Base-by-base conservation (phyloP, 2,329 filamentous ascomycete genomes). In the Pezicula radicicola region DNA sequence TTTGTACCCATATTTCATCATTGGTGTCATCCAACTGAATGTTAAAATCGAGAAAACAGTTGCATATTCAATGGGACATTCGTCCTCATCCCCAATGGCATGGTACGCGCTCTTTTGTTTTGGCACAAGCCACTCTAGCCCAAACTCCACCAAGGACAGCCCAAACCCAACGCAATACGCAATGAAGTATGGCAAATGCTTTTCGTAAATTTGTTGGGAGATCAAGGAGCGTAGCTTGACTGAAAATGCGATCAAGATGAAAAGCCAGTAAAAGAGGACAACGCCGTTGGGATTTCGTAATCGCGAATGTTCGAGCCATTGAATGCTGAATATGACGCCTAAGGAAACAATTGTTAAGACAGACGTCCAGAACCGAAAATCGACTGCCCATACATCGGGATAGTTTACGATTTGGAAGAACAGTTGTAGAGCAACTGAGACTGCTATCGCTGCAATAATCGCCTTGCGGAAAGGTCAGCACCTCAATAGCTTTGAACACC, bases 1-100 rank as follows among this genome's bases (percentile, higher is more conserved):
- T 65, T 88, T 89, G 75, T 99, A 97, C 1, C 94, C 94, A 66
- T 87, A 87, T 66, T 85, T 91, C 94, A 99, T 99, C 81, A 99
- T 75, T 0, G 94, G 92, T 0, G 94, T 97, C 93, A 99, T 97
- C 94, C 94, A 99, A 50, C 88, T 87, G 70, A 99, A 99, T 0
- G 93, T 96, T 43, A 99, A 79, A 47, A 89, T 84, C 4, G 93
- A 96, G 72, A 99, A 99, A 48, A 97, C 78, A 54, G 93, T 91
- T 12, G 94, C 92, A 68, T 96, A 96, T 71, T 97, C 92, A 56
- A 89, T 52, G 6, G 78, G 78, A 55, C 85, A 88, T 69, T 89
- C 85, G 59, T 88, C 81, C 39, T 84, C 83, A 54, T 86, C 82
- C 6, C 83, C 84, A 46, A 88, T 68, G 6, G 83, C 83, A 66